These are phyloP conservation scores for Cenchrus purpureus DNA, from an alignment of 176 grass and related monocot species.

Conservation along the genomic window DNA sequence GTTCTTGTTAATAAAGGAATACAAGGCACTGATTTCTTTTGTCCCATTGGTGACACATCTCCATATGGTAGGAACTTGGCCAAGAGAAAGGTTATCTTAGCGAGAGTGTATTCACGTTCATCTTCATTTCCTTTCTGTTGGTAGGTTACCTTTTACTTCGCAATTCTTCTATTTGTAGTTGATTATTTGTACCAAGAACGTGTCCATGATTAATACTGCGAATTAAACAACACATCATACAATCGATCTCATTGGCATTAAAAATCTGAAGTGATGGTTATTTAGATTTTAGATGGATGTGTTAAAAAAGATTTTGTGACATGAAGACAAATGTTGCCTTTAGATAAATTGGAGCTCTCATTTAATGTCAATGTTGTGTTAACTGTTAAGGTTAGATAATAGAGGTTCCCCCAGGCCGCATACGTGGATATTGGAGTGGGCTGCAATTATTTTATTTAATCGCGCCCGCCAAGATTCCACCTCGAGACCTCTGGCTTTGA, in stretches of 20 bases:
- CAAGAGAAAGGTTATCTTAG: constrained; percentile 86
- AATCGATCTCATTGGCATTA: background rate
- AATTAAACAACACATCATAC: background rate
- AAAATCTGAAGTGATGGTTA: constrained; percentile 6
- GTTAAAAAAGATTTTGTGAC: constrained; percentile 8
- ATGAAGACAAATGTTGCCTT: background rate
- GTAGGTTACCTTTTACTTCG: constrained; percentile 50
- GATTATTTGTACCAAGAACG: constrained; percentile 6
- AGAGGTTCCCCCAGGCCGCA: background rate
- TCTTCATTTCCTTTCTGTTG: constrained; percentile 88
- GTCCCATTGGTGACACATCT: constrained; percentile 1
- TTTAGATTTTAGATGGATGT: constrained; percentile 3
- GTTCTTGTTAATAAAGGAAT: constrained; percentile 21
- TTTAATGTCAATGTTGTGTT: constrained; percentile 11
- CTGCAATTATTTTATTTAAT: no score
- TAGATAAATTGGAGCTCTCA: background rate
- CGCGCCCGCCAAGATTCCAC: no score
- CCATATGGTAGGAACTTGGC: constrained; percentile 76
- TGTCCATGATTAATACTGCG: background rate
- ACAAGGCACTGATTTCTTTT: constrained; percentile 30
- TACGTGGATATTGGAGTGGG: no score
- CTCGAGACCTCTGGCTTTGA: no score
- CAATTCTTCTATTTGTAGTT: constrained; percentile 31
- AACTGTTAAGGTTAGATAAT: background rate
- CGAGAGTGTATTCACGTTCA: constrained; percentile 83